Conservation (phyloP, 495 filamentous ascomycete genomes). For the Jackrogersella multiformis region DNA sequence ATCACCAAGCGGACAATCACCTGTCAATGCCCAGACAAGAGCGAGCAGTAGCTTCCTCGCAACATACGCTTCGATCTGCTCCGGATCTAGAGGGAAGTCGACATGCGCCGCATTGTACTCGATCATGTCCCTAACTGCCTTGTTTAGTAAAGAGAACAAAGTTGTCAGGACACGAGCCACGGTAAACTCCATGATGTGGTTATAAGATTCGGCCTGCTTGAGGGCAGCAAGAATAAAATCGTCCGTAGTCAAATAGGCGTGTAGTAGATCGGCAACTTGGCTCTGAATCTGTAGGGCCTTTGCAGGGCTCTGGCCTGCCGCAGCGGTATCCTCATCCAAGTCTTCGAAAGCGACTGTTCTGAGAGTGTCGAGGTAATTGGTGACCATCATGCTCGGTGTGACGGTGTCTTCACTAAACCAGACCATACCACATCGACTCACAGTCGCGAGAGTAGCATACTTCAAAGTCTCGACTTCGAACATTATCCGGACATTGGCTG, state of each 20-base stretch:
- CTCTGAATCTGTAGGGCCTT: conserved; percentile 79
- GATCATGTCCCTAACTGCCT: conserved; percentile 86
- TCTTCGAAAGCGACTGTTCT: conserved; percentile 87
- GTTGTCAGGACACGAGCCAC: conserved; percentile 89
- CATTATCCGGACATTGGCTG: conserved; percentile 96
- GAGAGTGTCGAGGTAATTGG: conserved; percentile 87
- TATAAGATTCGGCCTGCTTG: conserved; percentile 75
- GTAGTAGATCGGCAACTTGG: conserved; percentile 78
- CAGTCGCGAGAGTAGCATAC: conserved; percentile 96
- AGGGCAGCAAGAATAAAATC: conserved; percentile 81
- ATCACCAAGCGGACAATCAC: conserved; percentile 89
- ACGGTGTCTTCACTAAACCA: conserved; percentile 99
- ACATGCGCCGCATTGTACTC: conserved; percentile 94
- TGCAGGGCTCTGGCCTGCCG: conserved; percentile 79
- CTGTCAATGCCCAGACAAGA: conserved; percentile 91
- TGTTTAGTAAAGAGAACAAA: conserved; percentile 93
- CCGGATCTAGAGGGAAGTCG: conserved; percentile 90
- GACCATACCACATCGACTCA: conserved; percentile 99
- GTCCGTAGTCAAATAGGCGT: conserved; percentile 77
- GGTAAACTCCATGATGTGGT: conserved; percentile 98
- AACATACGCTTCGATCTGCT: conserved; percentile 87
- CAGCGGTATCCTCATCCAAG: conserved; percentile 86
- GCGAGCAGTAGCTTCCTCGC: conserved; percentile 93
- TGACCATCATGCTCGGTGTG: conserved; percentile 88
- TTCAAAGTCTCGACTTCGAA: conserved; percentile 99